Percentiles rank a stretch among this genome's conserved stretches.
Conservation (phyloP, 768 basidiomycete species). For the Suillus placidus region DNA sequence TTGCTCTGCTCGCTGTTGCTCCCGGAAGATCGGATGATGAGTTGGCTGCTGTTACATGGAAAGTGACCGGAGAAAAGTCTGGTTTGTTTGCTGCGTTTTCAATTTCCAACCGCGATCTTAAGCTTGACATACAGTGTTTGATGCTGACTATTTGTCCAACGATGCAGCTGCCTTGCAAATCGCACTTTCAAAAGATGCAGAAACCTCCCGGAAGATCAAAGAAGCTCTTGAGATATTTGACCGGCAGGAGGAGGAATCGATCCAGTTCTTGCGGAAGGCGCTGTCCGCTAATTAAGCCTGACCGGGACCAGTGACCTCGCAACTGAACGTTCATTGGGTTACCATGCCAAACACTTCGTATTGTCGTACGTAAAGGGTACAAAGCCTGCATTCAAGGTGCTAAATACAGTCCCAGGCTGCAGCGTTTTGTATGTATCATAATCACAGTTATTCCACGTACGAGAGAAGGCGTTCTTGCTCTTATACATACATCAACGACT, state of each 20-base stretch:
- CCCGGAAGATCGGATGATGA: slow-evolving; percentile 11
- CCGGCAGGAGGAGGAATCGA: slow-evolving; percentile 45
- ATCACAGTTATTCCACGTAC: neutral
- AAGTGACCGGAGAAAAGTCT: neutral
- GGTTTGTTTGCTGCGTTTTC: neutral
- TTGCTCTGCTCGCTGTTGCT: slow-evolving; percentile 23
- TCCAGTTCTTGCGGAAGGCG: slow-evolving; percentile 27
- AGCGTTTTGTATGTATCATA: neutral
- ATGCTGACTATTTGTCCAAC: slow-evolving; percentile 39
- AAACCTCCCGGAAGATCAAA: slow-evolving; percentile 44
- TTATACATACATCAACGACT: neutral
- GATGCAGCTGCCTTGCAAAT: slow-evolving; percentile 37
- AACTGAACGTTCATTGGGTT: neutral
- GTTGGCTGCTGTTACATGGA: neutral
- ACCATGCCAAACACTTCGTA: neutral
- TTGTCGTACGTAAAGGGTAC: neutral
- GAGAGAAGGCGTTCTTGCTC: neutral
- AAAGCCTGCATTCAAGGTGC: neutral
- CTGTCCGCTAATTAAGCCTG: slow-evolving; percentile 1
- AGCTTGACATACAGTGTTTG: slow-evolving; percentile 12
- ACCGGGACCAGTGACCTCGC: neutral
- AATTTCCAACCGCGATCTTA: neutral
- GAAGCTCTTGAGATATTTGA: slow-evolving; percentile 50
- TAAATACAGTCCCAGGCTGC: neutral
- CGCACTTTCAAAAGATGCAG: slow-evolving; percentile 40